phyloP scores from a whole-genome alignment of 768 basidiomycete species.

The Mycena galericulata region DNA sequence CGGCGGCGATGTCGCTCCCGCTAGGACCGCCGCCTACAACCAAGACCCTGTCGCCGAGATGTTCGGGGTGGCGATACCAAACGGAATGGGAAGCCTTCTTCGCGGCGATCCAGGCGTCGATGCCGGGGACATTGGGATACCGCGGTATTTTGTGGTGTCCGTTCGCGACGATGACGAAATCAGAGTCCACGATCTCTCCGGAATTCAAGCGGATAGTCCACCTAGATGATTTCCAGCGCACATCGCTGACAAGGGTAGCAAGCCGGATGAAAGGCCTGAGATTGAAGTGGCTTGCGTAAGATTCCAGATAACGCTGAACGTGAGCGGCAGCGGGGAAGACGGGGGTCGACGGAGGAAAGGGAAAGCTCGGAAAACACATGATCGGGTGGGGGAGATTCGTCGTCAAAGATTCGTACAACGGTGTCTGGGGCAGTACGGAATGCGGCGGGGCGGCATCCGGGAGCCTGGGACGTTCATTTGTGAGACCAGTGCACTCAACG shows the following conservation, averaged over 20 bases:
- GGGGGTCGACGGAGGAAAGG: conserved; percentile 79
- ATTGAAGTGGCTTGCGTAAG: conserved; percentile 72
- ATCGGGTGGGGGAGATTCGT: conserved; percentile 84
- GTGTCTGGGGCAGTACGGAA: conserved; percentile 61
- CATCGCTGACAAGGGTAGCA: conserved; percentile 64
- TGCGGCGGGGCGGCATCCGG: conserved; percentile 61
- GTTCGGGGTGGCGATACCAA: conserved; percentile 69
- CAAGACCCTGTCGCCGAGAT: conserved; percentile 57
- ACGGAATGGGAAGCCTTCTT: conserved; percentile 73
- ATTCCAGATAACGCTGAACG: conserved; percentile 77
- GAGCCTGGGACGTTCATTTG: conserved; percentile 56
- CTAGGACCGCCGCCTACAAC: conserved; percentile 72
- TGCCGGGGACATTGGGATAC: conserved; percentile 69
- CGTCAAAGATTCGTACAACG: conserved; percentile 84
- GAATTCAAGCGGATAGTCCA: conserved; percentile 62
- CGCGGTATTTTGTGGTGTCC: conserved; percentile 80
- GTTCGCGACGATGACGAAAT: conserved; percentile 80
- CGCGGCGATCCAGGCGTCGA: conserved; percentile 65
- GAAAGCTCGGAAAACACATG: conserved; percentile 75
- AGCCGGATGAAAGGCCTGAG: conserved; percentile 74
- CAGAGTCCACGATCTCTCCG: conserved; percentile 56
- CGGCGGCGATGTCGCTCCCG: conserved; percentile 73
- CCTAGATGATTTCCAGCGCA: conserved; percentile 56
- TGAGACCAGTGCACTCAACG: not conserved
- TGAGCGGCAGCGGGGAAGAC: conserved; percentile 72